Conservation (phyloP, 2,329 filamentous ascomycete species). For the Stagonosporopsis rhizophila region DNA sequence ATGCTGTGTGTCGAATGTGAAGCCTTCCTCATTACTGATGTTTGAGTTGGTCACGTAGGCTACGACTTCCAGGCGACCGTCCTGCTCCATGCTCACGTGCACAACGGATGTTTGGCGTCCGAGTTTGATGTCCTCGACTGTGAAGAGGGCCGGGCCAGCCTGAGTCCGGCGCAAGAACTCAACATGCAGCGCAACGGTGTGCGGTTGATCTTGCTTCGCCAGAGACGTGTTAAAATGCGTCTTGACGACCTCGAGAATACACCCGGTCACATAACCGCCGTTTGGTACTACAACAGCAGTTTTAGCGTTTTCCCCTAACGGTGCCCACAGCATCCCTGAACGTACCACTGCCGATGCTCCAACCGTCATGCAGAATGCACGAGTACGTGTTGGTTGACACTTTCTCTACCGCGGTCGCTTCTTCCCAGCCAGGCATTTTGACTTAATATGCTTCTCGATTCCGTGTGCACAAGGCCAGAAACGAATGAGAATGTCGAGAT, state of each 20-base stretch:
- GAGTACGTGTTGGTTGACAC: constrained; percentile 65
- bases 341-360: constrained; percentile 70
- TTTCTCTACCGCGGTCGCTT: constrained; percentile 58
- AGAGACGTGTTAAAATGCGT: constrained; percentile 67
- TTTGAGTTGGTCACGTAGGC: constrained; percentile 72
- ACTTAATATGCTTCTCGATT: not conserved
- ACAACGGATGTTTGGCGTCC: constrained; percentile 69
- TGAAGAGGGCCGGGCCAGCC: constrained; percentile 63
- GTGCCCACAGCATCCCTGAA: not conserved
- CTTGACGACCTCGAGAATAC: constrained; percentile 65
- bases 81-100: constrained; percentile 66
- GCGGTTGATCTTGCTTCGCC: constrained; percentile 64
- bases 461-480: not conserved
- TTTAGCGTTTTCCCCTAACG: not conserved
- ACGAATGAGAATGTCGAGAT: not conserved
- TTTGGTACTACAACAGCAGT: constrained; percentile 65
- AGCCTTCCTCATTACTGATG: constrained; percentile 64
- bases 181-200: constrained; percentile 69
- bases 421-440: constrained; percentile 51
- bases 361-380: constrained; percentile 63
- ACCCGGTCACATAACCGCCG: constrained; percentile 72
- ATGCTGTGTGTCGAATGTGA: constrained; percentile 64
- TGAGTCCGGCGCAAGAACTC: constrained; percentile 71
- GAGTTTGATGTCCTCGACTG: constrained; percentile 68
- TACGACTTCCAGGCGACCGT: constrained; percentile 66